phyloP scores from a whole-genome alignment of 805 yeast genomes.

The Suhomyces kilbournensis region DNA sequence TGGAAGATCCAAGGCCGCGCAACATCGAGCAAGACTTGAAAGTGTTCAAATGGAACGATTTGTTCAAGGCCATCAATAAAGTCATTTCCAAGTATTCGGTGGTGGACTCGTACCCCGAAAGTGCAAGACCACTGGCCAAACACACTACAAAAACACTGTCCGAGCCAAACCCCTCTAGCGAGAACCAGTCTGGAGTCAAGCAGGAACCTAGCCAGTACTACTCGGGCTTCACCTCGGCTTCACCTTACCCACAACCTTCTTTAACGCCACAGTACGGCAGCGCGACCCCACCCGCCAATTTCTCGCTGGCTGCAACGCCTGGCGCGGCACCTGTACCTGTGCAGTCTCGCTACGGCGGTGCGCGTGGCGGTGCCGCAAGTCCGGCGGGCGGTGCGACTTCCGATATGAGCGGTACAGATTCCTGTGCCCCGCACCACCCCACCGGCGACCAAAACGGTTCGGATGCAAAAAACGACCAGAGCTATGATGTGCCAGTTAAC shows the following conservation, averaged over 20 bases:
- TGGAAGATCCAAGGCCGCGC: conserved; percentile 62
- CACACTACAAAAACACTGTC: neutral
- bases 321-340: neutral
- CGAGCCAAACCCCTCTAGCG: neutral
- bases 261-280: neutral
- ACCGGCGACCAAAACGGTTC: neutral
- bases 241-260: neutral
- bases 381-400: neutral
- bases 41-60: conserved; percentile 57
- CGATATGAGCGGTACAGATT: neutral
- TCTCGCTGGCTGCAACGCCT: neutral
- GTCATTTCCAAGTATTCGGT: conserved; percentile 55
- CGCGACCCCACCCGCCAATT: neutral
- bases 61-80: conserved; percentile 52
- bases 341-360: neutral
- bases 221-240: neutral
- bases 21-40: conserved; percentile 70
- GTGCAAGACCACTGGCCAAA: neutral
- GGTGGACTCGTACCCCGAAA: neutral
- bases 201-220: neutral
- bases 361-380: neutral
- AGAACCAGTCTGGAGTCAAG: neutral
- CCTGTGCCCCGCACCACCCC: neutral
- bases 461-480: neutral
- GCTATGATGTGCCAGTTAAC: neutral